phyloP scores from a whole-genome alignment of 805 yeast species.

The Candida dajiaensis region DNA sequence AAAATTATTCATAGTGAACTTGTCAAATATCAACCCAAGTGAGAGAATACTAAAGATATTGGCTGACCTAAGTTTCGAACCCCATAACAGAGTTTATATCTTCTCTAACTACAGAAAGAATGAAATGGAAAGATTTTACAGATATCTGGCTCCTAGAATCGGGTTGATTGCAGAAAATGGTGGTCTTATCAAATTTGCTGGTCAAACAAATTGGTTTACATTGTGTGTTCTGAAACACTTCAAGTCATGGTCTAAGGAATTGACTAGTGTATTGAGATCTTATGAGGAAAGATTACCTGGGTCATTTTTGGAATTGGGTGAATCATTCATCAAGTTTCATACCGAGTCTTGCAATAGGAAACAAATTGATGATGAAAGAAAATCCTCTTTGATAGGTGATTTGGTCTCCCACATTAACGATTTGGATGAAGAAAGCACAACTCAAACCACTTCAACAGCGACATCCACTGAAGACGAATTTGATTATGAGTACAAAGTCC shows the following conservation, averaged over 20 bases:
- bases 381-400: conserved; percentile 70
- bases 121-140: conserved; percentile 62
- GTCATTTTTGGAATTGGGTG: conserved; percentile 63
- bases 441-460: background rate
- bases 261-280: conserved; percentile 47
- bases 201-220: conserved; percentile 17
- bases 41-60: conserved; percentile 53
- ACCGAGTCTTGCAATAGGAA: conserved; percentile 39
- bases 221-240: conserved; percentile 8
- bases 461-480: background rate
- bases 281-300: conserved; percentile 78
- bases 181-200: conserved; percentile 56
- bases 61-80: conserved; percentile 43
- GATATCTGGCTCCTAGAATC: conserved; percentile 51
- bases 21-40: conserved; percentile 48
- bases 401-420: conserved; percentile 81
- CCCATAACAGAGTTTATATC: conserved; percentile 59
- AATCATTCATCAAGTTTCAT: conserved; percentile 70
- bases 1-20: conserved; percentile 42
- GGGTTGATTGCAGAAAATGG: conserved; percentile 93
- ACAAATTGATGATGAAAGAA: conserved; percentile 54
- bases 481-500: conserved; percentile 38
- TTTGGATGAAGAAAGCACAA: conserved; percentile 23
- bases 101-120: conserved; percentile 58
- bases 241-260: conserved; percentile 54